Conservation (phyloP, 768 basidiomycete genomes). For the Lentinus tigrinus region DNA sequence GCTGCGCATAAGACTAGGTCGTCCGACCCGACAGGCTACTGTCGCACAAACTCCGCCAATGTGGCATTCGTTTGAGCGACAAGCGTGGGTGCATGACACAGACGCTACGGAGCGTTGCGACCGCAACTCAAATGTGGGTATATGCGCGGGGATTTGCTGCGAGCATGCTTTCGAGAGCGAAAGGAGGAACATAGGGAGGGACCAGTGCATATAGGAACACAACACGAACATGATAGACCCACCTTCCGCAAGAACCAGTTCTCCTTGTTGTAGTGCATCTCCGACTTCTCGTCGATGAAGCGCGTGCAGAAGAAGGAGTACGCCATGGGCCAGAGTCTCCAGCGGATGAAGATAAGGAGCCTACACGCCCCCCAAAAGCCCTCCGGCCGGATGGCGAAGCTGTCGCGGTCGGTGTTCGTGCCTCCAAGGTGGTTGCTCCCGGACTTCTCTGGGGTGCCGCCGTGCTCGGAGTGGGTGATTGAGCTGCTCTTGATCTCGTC, state of each 20-base stretch:
- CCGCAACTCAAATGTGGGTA: too few species aligned
- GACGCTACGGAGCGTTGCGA: too few species aligned
- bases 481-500: slow-evolving; percentile 56
- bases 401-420: slow-evolving; percentile 39
- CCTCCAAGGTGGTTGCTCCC: slow-evolving; percentile 38
- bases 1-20: too few species aligned
- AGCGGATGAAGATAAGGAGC: slow-evolving; percentile 47
- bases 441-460: slow-evolving; percentile 47
- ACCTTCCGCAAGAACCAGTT: slow-evolving; percentile 71
- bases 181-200: too few species aligned
- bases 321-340: slow-evolving; percentile 55
- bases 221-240: too few species aligned
- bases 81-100: too few species aligned
- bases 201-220: too few species aligned
- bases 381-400: slow-evolving; percentile 31
- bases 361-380: slow-evolving; percentile 36
- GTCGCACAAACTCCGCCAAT: too few species aligned
- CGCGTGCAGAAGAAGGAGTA: slow-evolving; percentile 58
- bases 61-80: too few species aligned
- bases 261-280: slow-evolving; percentile 55
- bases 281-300: slow-evolving; percentile 59
- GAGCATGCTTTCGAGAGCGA: too few species aligned
- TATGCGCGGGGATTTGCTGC: too few species aligned
- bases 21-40: too few species aligned
- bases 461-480: slow-evolving; percentile 51